Base-by-base conservation (phyloP, 2,329 filamentous ascomycete species). In the Colletotrichum eleusines region DNA sequence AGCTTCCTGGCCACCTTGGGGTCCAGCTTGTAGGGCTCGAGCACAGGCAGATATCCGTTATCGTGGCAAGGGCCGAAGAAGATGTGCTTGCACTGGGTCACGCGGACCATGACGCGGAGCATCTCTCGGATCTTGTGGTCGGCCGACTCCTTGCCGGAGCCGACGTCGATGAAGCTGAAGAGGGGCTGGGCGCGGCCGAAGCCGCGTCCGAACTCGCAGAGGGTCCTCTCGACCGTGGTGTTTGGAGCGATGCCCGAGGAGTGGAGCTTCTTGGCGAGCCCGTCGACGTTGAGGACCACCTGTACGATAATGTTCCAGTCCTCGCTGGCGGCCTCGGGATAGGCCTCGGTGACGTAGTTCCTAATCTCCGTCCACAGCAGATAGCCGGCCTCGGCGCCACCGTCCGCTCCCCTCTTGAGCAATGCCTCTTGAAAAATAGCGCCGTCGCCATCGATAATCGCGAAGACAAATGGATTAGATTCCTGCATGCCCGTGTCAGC, bases 361-460 rank as follows among this genome's bases (percentile, higher is more conserved):
- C 73, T 77, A 40, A 78, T 74, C 58, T 76, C 73, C 11, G 58
- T 72, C 26, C 72, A 64, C 3, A 78, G 75, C 14, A 77, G 73
- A 35, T 79, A 76, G 5, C 79, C 80, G 18, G 79, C 80, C 14
- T 76, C 72, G 11, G 74, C 73, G 54, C 80, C 80, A 33, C 80
- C 80, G 12, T 80, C 76, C 16, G 77, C 76, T 18, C 79, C 79
- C 9, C 65, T 71, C 28, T 71, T 73, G 31, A 81, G 76, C 38
- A 79, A 74, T 5, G 78, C 76, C 16, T 80, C 78, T 26, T 75
- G 74, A 54, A 81, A 81, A 23, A 80, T 71, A 16, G 78, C 78
- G 2, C 80, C 80, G 40, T 81, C 80, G 20, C 80, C 80, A 33
- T 81, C 80, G 26, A 81, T 76, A 53, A 81, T 76, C 33, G 78